Base-by-base conservation (phyloP, 2,329 filamentous ascomycete species). In the Phialocephala sp. region DNA sequence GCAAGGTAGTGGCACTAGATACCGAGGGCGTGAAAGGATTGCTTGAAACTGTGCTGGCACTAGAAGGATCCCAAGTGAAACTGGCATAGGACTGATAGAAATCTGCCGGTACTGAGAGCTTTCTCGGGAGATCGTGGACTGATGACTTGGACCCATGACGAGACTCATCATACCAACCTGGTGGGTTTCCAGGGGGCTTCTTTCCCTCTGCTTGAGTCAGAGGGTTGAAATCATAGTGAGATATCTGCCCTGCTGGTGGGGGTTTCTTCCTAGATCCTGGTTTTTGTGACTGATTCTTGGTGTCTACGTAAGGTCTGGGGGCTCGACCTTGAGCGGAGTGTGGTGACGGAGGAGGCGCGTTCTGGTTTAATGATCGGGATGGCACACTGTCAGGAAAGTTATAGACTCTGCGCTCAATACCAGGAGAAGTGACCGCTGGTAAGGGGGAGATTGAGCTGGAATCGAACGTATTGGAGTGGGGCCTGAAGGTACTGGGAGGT, bases 161-260 rank as follows among this genome's bases (percentile, higher is more conserved):
- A 62, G 60, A 58, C 14, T 62, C 64, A 56, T 62, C 62, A 39
- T 66, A 63, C 70, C 68, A 68, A 27, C 66, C 63, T 37, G 62
- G 36, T 22, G 62, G 60, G 52, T 43, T 60, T 24, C 41, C 47
- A 32, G 52, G 24, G 12, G 54, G 27, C 32, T 27, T 18, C n/a
- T 65, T 60, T 9, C 59, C 58, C 35, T 39, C 45, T 27, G 69
- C 66, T 11, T 68, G 60, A 37, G 66, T 69, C 52, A 72, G 62
- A 55, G 70, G 67, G 43, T 73, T 55, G 41, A 73, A 73, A 45
- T 72, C 70, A 65, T 73, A 73, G 24, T 74, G 71, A 58, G 64
- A 62, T n/a, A 63, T 60, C 43, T 62, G 50, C 20, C 57, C 57
- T 18, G 52, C 62, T 15, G 62, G 55, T 18, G 50, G 45, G 12